Conservation (phyloP, 768 basidiomycete genomes). For the Tylopilus subfusipes region DNA sequence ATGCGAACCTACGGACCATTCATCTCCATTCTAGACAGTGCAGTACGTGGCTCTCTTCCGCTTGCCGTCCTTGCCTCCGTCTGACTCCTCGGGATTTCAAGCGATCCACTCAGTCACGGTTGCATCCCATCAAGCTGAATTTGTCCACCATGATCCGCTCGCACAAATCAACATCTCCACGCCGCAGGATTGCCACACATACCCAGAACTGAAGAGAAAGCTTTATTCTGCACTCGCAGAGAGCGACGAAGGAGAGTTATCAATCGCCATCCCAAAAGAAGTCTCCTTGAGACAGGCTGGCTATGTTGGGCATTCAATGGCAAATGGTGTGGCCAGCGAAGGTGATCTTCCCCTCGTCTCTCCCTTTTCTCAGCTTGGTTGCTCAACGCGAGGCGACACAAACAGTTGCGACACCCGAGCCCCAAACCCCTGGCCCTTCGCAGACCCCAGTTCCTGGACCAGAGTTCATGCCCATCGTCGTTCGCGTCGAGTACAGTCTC, state of each 20-base stretch:
- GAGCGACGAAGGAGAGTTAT: constrained; percentile 90
- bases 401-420: constrained; percentile 77
- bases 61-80: constrained; percentile 14
- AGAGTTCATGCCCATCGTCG: constrained; percentile 72
- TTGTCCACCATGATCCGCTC: constrained; percentile 74
- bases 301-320: constrained; percentile 33
- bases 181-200: constrained; percentile 76
- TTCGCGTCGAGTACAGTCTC: constrained; percentile 79
- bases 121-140: constrained; percentile 68
- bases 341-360: constrained; percentile 36
- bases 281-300: constrained; percentile 62
- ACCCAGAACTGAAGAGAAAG: constrained; percentile 91
- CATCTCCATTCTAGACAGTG: constrained; percentile 89
- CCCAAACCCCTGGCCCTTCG: constrained; percentile 57
- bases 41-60: constrained; percentile 46
- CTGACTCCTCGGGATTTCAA: constrained; percentile 32
- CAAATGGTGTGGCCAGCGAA: constrained; percentile 51
- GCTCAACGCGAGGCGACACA: constrained; percentile 5
- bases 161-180: constrained; percentile 62
- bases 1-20: constrained; percentile 73
- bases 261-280: constrained; percentile 79
- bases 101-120: constrained; percentile 74
- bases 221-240: constrained; percentile 89
- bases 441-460: constrained; percentile 39
- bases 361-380: background rate